These are phyloP conservation scores for Epichloe hybrida DNA, from an alignment of 2,329 filamentous ascomycete genomes.

Conservation along the genomic window DNA sequence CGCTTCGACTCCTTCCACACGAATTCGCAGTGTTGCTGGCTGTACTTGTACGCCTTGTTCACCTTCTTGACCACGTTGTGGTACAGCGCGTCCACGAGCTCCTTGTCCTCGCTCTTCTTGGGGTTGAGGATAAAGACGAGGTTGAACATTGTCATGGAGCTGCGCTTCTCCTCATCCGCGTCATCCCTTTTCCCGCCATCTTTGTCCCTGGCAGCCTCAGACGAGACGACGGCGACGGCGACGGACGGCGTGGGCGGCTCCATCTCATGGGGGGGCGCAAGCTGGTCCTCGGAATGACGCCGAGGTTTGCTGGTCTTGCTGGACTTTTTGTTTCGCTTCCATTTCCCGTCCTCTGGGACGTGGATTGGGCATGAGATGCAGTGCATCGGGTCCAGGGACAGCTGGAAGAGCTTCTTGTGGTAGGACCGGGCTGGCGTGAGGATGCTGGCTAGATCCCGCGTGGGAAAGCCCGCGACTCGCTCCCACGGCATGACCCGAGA, in stretches of 20 bases:
- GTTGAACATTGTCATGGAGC: conserved; percentile 92
- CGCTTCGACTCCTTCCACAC: conserved; percentile 82
- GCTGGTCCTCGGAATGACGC: conserved; percentile 20
- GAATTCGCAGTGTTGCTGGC: conserved; percentile 79
- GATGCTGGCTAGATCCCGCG: conserved; percentile 67
- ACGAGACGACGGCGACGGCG: conserved; percentile 13
- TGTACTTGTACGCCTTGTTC: conserved; percentile 83
- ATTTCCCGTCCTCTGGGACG: conserved; percentile 62
- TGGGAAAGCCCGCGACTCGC: conserved; percentile 57
- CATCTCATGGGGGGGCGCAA: conserved; percentile 14
- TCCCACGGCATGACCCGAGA: conserved; percentile 55
- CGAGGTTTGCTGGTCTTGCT: conserved; percentile 22
- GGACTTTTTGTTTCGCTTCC: conserved; percentile 53
- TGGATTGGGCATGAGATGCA: conserved; percentile 78
- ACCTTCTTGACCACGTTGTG: conserved; percentile 83
- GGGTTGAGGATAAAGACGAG: conserved; percentile 85
- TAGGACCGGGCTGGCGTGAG: conserved; percentile 62
- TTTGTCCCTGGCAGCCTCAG: conserved; percentile 16
- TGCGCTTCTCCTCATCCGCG: conserved; percentile 46
- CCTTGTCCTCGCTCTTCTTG: conserved; percentile 61
- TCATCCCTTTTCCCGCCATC: conserved; percentile 29
- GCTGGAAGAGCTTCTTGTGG: conserved; percentile 71
- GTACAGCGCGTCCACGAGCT: conserved; percentile 65
- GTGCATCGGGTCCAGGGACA: conserved; percentile 65
- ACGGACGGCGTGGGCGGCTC: conserved; percentile 11